Percentiles rank a stretch among this genome's conserved stretches.
phyloP scores from a whole-genome alignment of 768 basidiomycete species.

The Mycena galopus region DNA sequence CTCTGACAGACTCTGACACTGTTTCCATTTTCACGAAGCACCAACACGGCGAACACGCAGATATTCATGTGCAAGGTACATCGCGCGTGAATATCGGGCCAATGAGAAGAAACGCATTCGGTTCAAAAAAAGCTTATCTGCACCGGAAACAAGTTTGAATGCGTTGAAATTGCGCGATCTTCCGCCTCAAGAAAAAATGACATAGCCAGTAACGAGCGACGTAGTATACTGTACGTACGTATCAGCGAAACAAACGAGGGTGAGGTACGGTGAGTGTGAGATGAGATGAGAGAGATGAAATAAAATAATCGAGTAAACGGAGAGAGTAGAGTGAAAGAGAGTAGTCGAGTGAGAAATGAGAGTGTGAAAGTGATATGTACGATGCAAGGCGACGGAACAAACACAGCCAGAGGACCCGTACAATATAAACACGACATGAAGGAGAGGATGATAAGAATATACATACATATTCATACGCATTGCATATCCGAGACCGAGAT shows the following conservation, averaged over 20 bases:
- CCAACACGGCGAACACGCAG: no score
- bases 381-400: not conserved
- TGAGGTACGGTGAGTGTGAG: not conserved
- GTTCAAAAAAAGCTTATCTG: no score
- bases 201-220: not conserved
- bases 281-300: not conserved
- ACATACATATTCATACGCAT: constrained; percentile 11
- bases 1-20: no score
- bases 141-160: no score
- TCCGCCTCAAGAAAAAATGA: not conserved
- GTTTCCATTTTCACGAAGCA: no score
- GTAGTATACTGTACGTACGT: not conserved
- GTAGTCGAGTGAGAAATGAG: not conserved
- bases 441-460: constrained; percentile 12
- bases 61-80: no score
- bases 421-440: not conserved
- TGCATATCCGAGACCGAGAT: constrained; percentile 24
- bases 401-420: not conserved
- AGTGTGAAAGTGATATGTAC: not conserved
- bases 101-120: no score
- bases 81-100: no score
- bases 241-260: not conserved
- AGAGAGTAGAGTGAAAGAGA: not conserved
- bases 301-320: not conserved
- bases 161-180: not conserved